Evolutionary conservation across 1,139 yeast species (phyloP).

Genomic region (Magnusiomyces tetraspermus): DNA sequence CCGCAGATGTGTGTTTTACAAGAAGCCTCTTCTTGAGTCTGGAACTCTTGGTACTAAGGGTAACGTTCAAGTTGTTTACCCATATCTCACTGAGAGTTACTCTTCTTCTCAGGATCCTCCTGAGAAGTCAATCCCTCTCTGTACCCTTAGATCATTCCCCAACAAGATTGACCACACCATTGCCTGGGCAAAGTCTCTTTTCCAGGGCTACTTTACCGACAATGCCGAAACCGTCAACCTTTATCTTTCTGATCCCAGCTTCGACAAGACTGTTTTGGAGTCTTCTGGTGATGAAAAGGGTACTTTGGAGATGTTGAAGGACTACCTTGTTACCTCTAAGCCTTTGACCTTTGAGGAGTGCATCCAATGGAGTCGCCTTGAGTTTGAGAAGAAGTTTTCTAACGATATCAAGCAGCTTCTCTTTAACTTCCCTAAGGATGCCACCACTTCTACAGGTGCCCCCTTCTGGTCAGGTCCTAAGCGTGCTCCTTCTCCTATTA

Average conservation of each 20-base stretch:
- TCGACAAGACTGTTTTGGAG: conserved; percentile 80
- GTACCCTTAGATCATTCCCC: conserved; percentile 96
- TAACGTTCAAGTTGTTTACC: conserved; percentile 92
- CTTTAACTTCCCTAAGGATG: conserved; percentile 83
- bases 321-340: conserved; percentile 59
- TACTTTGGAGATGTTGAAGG: conserved; percentile 66
- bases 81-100: conserved; percentile 86
- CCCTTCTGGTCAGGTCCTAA: conserved; percentile 98
- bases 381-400: conserved; percentile 75
- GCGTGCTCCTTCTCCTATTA: conserved; percentile 83
- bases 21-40: conserved; percentile 84
- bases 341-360: conserved; percentile 92
- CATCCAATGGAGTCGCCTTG: conserved; percentile 86
- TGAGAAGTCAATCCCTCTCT: conserved; percentile 91
- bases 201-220: conserved; percentile 88
- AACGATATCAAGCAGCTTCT: conserved; percentile 83
- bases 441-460: conserved; percentile 80
- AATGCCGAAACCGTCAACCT: conserved; percentile 88
- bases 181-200: conserved; percentile 96
- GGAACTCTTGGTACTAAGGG: conserved; percentile 99
- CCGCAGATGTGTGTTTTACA: conserved; percentile 88
- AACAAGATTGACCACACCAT: conserved; percentile 96
- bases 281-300: conserved; percentile 89
- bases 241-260: conserved; percentile 85
- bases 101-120: conserved; percentile 98